Evolutionary conservation across 2,329 filamentous ascomycete species (phyloP), one percentile per base, ranked within the genome.

Genomic region (Aspergillus eucalypticola): DNA sequence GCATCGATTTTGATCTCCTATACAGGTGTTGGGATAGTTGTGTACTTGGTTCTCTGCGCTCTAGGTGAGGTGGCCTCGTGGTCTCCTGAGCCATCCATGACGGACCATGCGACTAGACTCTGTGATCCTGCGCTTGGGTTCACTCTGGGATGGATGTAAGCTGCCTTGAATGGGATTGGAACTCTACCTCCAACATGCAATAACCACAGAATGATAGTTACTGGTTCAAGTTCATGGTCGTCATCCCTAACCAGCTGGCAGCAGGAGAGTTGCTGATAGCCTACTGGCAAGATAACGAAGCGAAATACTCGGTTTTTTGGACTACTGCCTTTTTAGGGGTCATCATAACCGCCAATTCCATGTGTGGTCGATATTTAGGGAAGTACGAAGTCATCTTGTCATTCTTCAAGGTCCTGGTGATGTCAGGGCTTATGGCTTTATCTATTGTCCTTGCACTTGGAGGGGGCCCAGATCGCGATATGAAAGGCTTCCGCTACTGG

Each of bases 51-150:
- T 66, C 90, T 94, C 85, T 87, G 86, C 56, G 88, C 86, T 42
- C 83, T 94, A 5, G 90, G 90, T 58, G 90, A 93, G 75, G 92
- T 94, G 86, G 89, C 90, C 11, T 85, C 90, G 54, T 94, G 89
- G 89, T 76, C 94, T 42, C 90, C 90, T 50, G 83, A 91, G 68
- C 84, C 86, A 61, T 85, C 87, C 70, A 91, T 94, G 75, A 89
- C 89, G 53, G 90, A 88, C 67, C 92, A 93, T 73, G 90, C 90
- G 19, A 83, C 86, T 60, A 84, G 90, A 46, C 94, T 91, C 78
- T 90, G 88, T 71, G 89, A 94, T 69, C 90, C 90, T 54, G 89
- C 90, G 62, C 84, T 94, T 29, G 91, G 90, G 56, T 94, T 94
- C 73, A 85, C 88, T 62, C 83, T 93, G 15, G 90, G 89, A 38